Evolutionary conservation across 345 rosid genomes (phyloP).

Genomic region (Passiflora organensis): DNA sequence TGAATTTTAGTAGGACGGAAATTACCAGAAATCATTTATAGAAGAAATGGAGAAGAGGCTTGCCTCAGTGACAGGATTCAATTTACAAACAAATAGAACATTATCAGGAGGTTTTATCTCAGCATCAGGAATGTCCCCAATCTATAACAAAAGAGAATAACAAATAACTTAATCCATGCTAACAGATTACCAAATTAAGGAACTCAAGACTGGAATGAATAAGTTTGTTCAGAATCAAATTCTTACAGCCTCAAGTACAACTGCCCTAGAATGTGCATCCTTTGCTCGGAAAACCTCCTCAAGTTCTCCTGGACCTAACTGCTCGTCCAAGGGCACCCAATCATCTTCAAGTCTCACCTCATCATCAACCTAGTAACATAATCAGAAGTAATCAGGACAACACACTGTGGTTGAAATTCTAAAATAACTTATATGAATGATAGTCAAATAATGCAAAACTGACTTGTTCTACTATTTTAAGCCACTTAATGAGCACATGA

Average conservation of each 20-base stretch:
- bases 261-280: constrained; percentile 90
- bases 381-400: background rate
- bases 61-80: constrained; percentile 97
- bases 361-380: constrained; percentile 46
- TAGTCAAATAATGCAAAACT: no score
- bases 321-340: constrained; percentile 96
- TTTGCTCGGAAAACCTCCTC: constrained; percentile 74
- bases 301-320: constrained; percentile 55
- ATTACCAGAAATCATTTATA: background rate
- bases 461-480: background rate
- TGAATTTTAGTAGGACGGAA: constrained; percentile 1
- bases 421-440: no score
- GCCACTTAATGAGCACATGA: background rate
- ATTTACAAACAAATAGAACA: constrained; percentile 92
- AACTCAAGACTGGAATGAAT: constrained; percentile 8
- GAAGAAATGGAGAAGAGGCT: constrained; percentile 25
- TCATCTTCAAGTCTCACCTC: constrained; percentile 94
- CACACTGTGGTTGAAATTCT: no score
- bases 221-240: background rate
- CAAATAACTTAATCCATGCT: background rate
- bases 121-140: constrained; percentile 75
- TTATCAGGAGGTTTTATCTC: constrained; percentile 92
- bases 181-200: constrained; percentile 11
- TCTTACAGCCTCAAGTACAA: constrained; percentile 94
- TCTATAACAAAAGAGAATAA: constrained; percentile 28